phyloP scores from a whole-genome alignment of 768 basidiomycete species.

The Rubroboletus satanas region DNA sequence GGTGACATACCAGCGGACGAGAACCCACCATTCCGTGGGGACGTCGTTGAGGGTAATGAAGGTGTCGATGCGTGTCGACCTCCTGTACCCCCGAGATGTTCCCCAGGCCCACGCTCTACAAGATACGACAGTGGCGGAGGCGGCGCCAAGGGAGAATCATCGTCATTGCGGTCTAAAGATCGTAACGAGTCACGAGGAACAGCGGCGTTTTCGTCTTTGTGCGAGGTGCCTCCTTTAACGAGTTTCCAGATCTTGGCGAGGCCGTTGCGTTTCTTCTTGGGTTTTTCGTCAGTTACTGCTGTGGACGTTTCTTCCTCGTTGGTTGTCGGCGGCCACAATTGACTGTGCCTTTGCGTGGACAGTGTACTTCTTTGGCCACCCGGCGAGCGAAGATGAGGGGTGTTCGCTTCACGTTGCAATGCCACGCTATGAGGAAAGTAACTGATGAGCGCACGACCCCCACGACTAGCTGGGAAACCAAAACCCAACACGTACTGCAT shows the following conservation, averaged over 20 bases:
- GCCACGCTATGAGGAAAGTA: constrained; percentile 52
- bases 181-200: constrained; percentile 36
- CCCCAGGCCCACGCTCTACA: constrained; percentile 55
- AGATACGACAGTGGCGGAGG: constrained; percentile 91
- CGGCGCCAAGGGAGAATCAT: constrained; percentile 77
- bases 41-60: constrained; percentile 58
- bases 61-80: constrained; percentile 66
- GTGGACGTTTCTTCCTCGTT: constrained; percentile 29
- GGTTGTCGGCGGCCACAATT: constrained; percentile 46
- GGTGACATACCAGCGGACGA: constrained; percentile 66
- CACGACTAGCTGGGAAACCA: background rate
- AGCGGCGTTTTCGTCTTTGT: constrained; percentile 33
- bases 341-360: constrained; percentile 44
- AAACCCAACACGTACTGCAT: constrained; percentile 72
- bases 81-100: constrained; percentile 39
- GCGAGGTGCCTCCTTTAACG: constrained; percentile 56
- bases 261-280: constrained; percentile 77
- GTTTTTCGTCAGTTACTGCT: constrained; percentile 39
- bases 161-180: constrained; percentile 45
- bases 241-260: constrained; percentile 79
- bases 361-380: constrained; percentile 33
- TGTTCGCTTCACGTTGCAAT: constrained; percentile 60
- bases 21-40: constrained; percentile 50
- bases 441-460: constrained; percentile 5
- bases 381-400: constrained; percentile 30